Base-by-base conservation (phyloP, 805 yeast genomes). In the Yamadazyma scolyti region DNA sequence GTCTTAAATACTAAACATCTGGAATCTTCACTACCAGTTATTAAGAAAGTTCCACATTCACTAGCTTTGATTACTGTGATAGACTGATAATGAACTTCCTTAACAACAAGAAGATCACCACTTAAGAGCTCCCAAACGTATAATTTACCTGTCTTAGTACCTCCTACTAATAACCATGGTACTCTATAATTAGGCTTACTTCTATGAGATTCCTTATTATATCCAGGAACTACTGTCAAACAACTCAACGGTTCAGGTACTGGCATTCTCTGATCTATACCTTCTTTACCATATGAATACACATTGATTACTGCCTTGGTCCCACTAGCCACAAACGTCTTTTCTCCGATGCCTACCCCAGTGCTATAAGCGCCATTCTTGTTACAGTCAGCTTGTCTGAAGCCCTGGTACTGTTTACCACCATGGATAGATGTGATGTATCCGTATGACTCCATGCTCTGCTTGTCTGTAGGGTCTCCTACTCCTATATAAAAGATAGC, bases 61-160 rank as follows among this genome's bases (percentile, higher is more conserved):
- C 83, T 61, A 46, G 83, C 76, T 41, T 66, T 68, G 20, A 90
- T 52, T 19, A 66, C 68, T 0, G 80, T 70, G 6, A 87, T 71
- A 5, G 71, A 65, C 57, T 90, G 97, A 54, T 86, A 90, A 59
- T 90, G 97, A 1, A 86, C 80, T 30, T 84, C 89, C 48, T 76
- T 77, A 4, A 77, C 94, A 27, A 74, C 65, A 15, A 89, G 48
- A 27, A 93, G 65, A 15, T 75, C 58, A 0, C 97, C 97, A 2
- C 93, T 81, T 7, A 69, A 56, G 30, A 89, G 50, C 46, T 87
- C 95, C 97, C 97, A 90, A 1, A 89, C 55, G 49, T 83, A 83
- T 10, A 93, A 40, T 42, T 79, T 74, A 9, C 97, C 97, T n/a
- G 80, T 49, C 36, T 65, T 51, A 31, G 93, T 70, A 37, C 90